Evolutionary conservation across 129 eudicot species (phyloP).

Genomic region (carrot (Daucus carota)): DNA sequence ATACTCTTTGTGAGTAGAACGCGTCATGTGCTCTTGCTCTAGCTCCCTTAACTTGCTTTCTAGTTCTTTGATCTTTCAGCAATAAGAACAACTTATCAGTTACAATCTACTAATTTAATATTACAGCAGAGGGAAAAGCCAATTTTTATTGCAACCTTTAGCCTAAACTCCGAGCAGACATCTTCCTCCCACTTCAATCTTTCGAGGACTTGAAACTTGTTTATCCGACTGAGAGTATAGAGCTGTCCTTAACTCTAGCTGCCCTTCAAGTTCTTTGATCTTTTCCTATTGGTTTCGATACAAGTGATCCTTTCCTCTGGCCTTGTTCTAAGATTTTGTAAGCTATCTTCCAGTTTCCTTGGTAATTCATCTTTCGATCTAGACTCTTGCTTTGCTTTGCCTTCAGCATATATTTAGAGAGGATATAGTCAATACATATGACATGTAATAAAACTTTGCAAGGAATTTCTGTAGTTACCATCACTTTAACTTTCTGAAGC

Average conservation of each 20-base stretch:
- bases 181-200: conserved; percentile 72
- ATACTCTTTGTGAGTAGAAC: conserved; percentile 46
- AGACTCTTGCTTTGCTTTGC: conserved; percentile 66
- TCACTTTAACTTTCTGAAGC: conserved; percentile 65
- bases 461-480: conserved; percentile 33
- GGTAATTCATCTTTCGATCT: conserved; percentile 69
- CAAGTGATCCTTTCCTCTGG: conserved; percentile 68
- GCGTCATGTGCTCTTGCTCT: conserved; percentile 44
- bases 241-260: conserved; percentile 48
- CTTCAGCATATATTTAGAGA: conserved; percentile 25
- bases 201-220: conserved; percentile 64
- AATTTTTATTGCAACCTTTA: conserved; percentile 43
- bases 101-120: neutral
- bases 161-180: conserved; percentile 48
- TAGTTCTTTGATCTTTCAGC: conserved; percentile 62
- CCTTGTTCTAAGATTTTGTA: conserved; percentile 59
- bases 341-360: conserved; percentile 77
- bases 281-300: conserved; percentile 67
- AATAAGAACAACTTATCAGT: conserved; percentile 11
- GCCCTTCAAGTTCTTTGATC: conserved; percentile 72
- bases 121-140: neutral
- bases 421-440: conserved; percentile 13
- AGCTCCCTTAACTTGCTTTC: conserved; percentile 68
- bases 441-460: neutral
- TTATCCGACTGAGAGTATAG: conserved; percentile 64